Evolutionary conservation across 139 green algal species (phyloP), one percentile per base, ranked within the genome.

Genomic region (Micractinium sp.): DNA sequence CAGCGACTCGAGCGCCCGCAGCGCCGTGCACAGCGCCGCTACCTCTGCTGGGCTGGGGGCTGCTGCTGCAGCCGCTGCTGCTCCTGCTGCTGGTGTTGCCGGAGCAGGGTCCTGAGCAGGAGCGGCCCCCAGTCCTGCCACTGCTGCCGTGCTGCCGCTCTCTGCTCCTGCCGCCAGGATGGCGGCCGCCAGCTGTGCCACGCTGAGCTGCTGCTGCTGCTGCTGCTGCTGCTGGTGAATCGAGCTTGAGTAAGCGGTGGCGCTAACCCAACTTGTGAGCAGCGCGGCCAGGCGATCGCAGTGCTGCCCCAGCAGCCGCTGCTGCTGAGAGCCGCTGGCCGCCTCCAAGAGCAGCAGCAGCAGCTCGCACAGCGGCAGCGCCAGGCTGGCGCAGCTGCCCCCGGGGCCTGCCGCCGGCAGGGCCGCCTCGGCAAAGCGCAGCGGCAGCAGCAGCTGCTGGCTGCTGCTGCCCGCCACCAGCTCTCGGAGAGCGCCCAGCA

Each of bases 1-100:
- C 35, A 92, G 41, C 38, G 88, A 90, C 77, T 93, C 90, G 61
- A 92, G 73, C 23, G 53, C 80, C 1, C 90, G 82, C 84, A 93
- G 85, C 20, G 89, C 85, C 0, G 89, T 92, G 85, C 85, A 90
- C 66, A 86, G 39, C 14, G 89, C 66, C 4, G 84, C 84, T 33
- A 88, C 89, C 31, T 81, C 85, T 1, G 85, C 84, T 31, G 22
- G 7, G 19, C 27, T 31, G 12, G 39, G 14, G 13, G 69, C n/a
- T 53, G 83, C 71, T 16, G 19, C 20, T 25, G 7, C 47, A 33
- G 39, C 3, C 12, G n/a, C 20, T 27, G 31, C 31, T 15, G 31
- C 36, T 9, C 22, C 38, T 61, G 63, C 39, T 56, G 81, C n/a
- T 9, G 31, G 14, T 15, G 81, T 53, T 33, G 23, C 31, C 12